Conservation (phyloP, 2,329 filamentous ascomycete species). For the Fusarium albosuccineum region DNA sequence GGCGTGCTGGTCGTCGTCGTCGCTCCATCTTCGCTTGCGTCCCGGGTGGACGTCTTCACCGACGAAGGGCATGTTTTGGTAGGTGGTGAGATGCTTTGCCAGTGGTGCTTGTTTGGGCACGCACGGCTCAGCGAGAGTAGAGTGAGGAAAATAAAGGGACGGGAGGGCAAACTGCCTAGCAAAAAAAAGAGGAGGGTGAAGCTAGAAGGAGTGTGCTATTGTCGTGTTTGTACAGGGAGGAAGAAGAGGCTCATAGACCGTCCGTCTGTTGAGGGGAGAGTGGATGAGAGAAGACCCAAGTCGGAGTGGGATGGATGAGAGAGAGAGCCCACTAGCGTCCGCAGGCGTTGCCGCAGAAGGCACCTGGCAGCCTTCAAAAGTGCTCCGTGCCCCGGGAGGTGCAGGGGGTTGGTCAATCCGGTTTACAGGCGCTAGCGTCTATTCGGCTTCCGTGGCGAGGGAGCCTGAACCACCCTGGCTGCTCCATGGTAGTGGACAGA, state of each 20-base stretch:
- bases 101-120: constrained; percentile 28
- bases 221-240: neutral
- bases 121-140: constrained; percentile 29
- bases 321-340: neutral
- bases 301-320: constrained; percentile 15
- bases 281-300: constrained; percentile 1
- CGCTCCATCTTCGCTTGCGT: constrained; percentile 52
- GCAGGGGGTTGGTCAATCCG: constrained; percentile 20
- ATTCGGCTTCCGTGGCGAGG: constrained; percentile 11
- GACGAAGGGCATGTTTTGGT: constrained; percentile 52
- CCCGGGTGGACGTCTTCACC: constrained; percentile 50
- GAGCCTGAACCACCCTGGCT: neutral
- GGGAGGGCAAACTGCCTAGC: neutral
- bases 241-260: neutral
- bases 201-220: neutral
- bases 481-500: neutral
- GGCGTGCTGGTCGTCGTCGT: constrained; percentile 40
- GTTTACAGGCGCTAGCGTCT: constrained; percentile 11
- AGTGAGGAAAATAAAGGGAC: neutral
- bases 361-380: constrained; percentile 17
- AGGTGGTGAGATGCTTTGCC: constrained; percentile 25
- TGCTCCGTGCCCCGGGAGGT: constrained; percentile 13
- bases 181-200: neutral
- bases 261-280: neutral
- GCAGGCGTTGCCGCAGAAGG: constrained; percentile 24